phyloP scores from a whole-genome alignment of 768 basidiomycete genomes.

The Pluteus cervinus region DNA sequence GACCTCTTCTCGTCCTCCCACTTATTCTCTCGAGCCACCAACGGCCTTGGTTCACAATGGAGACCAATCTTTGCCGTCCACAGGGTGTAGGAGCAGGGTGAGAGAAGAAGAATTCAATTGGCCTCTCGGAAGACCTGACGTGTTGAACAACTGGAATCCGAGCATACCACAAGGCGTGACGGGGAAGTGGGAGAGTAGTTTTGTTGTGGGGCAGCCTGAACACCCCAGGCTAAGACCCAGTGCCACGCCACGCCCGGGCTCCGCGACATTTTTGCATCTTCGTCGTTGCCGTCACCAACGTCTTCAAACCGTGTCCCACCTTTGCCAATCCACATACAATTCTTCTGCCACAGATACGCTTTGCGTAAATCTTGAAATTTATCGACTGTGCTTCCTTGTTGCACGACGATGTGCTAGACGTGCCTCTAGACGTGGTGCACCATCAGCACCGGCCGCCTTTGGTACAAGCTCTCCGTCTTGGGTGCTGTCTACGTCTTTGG shows the following conservation, averaged over 20 bases:
- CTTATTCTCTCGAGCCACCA: slow-evolving; percentile 87
- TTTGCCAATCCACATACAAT: slow-evolving; percentile 26
- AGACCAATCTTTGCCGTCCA: slow-evolving; percentile 48
- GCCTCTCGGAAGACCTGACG: slow-evolving; percentile 64
- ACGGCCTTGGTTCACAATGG: slow-evolving; percentile 73
- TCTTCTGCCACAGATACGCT: slow-evolving; percentile 79
- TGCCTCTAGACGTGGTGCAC: slow-evolving; percentile 66
- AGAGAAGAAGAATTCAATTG: slow-evolving; percentile 57
- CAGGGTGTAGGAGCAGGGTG: slow-evolving; percentile 44
- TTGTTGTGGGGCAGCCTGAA: slow-evolving; percentile 25
- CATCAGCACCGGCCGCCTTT: slow-evolving; percentile 78
- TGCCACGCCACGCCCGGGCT: slow-evolving; percentile 14
- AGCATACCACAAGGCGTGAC: slow-evolving; percentile 60
- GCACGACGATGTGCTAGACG: slow-evolving; percentile 94
- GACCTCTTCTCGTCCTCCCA: slow-evolving; percentile 82
- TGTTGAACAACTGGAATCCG: slow-evolving; percentile 90
- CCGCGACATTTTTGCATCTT: too few relatives aligned
- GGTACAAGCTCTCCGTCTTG: slow-evolving; percentile 82
- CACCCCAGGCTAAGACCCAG: slow-evolving; percentile 18
- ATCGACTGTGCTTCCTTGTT: slow-evolving; percentile 94
- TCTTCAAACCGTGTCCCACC: slow-evolving; percentile 4
- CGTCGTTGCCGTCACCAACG: too few relatives aligned
- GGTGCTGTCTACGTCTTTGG: slow-evolving; percentile 91
- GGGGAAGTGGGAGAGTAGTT: slow-evolving; percentile 41
- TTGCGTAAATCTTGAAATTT: slow-evolving; percentile 95